Percentiles rank a stretch among this genome's conserved stretches.
Evolutionary conservation across 2,329 filamentous ascomycete species (phyloP).

Genomic region (Neopestalotiopsis clavispora): DNA sequence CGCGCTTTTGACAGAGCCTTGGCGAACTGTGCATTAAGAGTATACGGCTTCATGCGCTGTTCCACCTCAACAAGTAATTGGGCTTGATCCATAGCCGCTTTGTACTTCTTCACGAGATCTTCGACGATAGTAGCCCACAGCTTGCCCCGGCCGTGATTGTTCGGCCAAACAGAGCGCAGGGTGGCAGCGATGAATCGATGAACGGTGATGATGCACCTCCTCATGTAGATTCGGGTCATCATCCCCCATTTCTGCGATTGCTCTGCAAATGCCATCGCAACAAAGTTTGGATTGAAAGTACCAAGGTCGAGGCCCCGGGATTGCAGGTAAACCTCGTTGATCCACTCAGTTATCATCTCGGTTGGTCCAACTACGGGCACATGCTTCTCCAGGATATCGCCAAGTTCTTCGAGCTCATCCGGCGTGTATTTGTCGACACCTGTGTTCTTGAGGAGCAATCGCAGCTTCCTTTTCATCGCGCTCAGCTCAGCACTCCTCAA

Average conservation of each 20-base stretch:
- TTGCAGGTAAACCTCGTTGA: slow-evolving; percentile 24
- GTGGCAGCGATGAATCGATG: slow-evolving; percentile 33
- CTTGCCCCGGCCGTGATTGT: slow-evolving; percentile 22
- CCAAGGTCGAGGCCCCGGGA: slow-evolving; percentile 32
- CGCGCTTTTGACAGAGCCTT: slow-evolving; percentile 3
- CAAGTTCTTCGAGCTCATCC: slow-evolving; percentile 14
- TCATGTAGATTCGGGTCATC: slow-evolving; percentile 33
- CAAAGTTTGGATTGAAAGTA: slow-evolving; percentile 25
- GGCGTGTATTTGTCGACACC: neutral
- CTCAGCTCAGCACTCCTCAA: too few relatives aligned
- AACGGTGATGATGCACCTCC: slow-evolving; percentile 31
- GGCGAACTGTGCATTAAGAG: slow-evolving; percentile 33
- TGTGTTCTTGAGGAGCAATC: too few relatives aligned
- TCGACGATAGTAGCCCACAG: slow-evolving; percentile 30
- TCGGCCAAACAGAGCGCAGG: slow-evolving; percentile 26
- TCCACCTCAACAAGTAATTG: slow-evolving; percentile 33
- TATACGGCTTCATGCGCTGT: slow-evolving; percentile 33
- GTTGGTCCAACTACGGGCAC: too few relatives aligned
- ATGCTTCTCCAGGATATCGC: too few relatives aligned
- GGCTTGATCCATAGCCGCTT: slow-evolving; percentile 27
- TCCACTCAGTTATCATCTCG: slow-evolving; percentile 22
- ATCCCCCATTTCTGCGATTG: too few relatives aligned
- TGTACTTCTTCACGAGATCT: slow-evolving; percentile 28
- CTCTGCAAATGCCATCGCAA: slow-evolving; percentile 31
- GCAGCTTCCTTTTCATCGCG: too few relatives aligned